Conservation (phyloP, 2,329 filamentous ascomycete genomes). For the Knufia fluminis region DNA sequence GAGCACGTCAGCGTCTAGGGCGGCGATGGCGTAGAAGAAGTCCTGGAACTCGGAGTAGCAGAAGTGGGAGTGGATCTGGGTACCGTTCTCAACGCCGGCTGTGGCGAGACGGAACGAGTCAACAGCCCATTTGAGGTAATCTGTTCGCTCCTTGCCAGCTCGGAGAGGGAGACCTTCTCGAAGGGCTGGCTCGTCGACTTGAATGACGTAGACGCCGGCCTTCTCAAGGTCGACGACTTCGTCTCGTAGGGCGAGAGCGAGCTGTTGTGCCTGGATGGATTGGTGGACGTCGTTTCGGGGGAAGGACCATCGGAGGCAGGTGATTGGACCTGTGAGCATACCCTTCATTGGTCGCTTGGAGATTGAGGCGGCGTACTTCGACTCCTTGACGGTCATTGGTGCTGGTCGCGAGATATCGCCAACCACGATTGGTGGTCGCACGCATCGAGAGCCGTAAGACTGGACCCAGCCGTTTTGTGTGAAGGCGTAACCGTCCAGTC, state of each 20-base stretch:
- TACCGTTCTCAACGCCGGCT: slow-evolving; percentile 85
- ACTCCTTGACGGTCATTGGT: slow-evolving; percentile 99
- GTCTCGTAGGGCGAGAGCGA: slow-evolving; percentile 94
- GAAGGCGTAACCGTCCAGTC: slow-evolving; percentile 93
- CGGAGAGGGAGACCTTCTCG: slow-evolving; percentile 98
- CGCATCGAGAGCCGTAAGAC: slow-evolving; percentile 95
- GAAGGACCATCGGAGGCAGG: slow-evolving; percentile 98
- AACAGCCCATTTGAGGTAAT: slow-evolving; percentile 95
- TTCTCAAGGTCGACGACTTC: slow-evolving; percentile 97
- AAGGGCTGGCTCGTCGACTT: slow-evolving; percentile 97
- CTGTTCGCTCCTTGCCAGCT: slow-evolving; percentile 84
- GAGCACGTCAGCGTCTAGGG: slow-evolving; percentile 93
- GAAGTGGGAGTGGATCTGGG: slow-evolving; percentile 99
- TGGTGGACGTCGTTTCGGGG: slow-evolving; percentile 99
- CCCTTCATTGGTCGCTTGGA: slow-evolving; percentile 99
- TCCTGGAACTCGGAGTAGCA: slow-evolving; percentile 99
- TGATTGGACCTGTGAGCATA: slow-evolving; percentile 98
- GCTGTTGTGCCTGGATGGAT: slow-evolving; percentile 96
- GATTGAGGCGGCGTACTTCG: slow-evolving; percentile 92
- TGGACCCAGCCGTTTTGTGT: slow-evolving; percentile 99
- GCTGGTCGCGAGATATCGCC: slow-evolving; percentile 95
- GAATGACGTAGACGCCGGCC: slow-evolving; percentile 94
- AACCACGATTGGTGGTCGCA: slow-evolving; percentile 95
- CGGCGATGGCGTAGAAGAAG: slow-evolving; percentile 99
- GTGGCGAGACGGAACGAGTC: slow-evolving; percentile 96